Evolutionary conservation across 805 yeast species (phyloP).

Genomic region (Priceomyces medius): DNA sequence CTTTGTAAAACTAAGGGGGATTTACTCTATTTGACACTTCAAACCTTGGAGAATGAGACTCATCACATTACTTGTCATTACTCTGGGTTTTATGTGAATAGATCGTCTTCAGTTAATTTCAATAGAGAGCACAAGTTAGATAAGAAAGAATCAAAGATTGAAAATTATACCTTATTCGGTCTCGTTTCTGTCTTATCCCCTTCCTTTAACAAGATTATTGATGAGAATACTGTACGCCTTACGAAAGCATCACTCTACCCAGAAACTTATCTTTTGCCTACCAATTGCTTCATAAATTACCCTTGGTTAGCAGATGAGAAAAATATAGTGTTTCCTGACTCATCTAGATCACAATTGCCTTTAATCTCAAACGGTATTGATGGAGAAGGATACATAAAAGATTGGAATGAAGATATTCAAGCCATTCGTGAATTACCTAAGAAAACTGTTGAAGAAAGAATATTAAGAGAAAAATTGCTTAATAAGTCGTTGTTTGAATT

Average conservation of each 20-base stretch:
- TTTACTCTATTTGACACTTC: slow-evolving; percentile 68
- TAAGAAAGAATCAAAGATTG: slow-evolving; percentile 32
- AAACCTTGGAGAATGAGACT: slow-evolving; percentile 79
- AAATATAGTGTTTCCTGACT: slow-evolving; percentile 45
- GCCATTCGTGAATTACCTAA: slow-evolving; percentile 70
- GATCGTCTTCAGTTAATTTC: slow-evolving; percentile 63
- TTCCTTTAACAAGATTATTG: slow-evolving; percentile 52
- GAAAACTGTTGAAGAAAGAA: slow-evolving; percentile 58
- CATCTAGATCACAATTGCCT: slow-evolving; percentile 58
- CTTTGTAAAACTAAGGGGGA: slow-evolving; percentile 68
- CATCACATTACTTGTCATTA: slow-evolving; percentile 76
- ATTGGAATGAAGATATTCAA: slow-evolving; percentile 92
- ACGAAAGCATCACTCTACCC: slow-evolving; percentile 41
- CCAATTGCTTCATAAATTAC: slow-evolving; percentile 56
- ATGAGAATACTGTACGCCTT: slow-evolving; percentile 48
- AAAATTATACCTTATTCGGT: slow-evolving; percentile 54
- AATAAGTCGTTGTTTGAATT: slow-evolving; percentile 75
- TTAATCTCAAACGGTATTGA: slow-evolving; percentile 56
- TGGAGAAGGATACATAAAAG: slow-evolving; percentile 59
- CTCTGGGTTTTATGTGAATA: slow-evolving; percentile 78
- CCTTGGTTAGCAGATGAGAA: slow-evolving; percentile 71
- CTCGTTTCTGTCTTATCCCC: slow-evolving; percentile 69
- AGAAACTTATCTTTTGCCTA: slow-evolving; percentile 60
- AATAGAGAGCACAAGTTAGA: slow-evolving; percentile 57
- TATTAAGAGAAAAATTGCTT: slow-evolving; percentile 72